Base-by-base conservation (phyloP, 345 rosid genomes). In the Abelmoschus esculentus region DNA sequence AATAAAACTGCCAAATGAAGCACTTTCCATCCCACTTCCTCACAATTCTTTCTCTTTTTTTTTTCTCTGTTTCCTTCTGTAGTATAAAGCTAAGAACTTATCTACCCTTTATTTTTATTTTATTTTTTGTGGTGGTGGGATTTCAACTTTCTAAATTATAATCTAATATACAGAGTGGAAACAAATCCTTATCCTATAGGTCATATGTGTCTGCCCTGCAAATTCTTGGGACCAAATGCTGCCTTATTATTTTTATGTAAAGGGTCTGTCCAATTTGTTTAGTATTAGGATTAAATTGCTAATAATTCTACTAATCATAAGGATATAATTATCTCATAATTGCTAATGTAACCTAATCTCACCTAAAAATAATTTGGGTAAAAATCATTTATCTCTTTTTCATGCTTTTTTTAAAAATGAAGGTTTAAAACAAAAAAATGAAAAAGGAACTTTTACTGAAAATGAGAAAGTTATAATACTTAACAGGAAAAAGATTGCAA, bases 141-240 rank as follows among this genome's bases (percentile, higher is more conserved):
- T 19, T 63, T 64, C 12, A 19, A 22, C 34, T 22, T 63, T 64
- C 36, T 14, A 64, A 22, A 31, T 44, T 38, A 28, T 61, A 61
- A 61, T 12, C 65, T 61, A 15, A 36, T 18, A 3, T 61, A 36
- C 22, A 36, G 47, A 5, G 28, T 38, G 66, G 67, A 40, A 32
- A 19, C n/a, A 63, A 63, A 63, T 40, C 67, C 67, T 63, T 63
- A 63, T 63, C 52, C 67, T 38, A 38, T 38, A 38, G 7, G 44
- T 38, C 44, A 38, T 38, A 38, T 38, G 44, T 60, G 22, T 15
- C 44, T 32, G 22, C 67, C 32, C 67, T 38, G 52, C 67, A 50
- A 40, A 63, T 18, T 40, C n/a, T 19, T 42, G 15, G 52, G 52
- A 19, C 22, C 15, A 61, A 59, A 31, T 34, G 28, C 47, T 32